Evolutionary conservation across 345 rosid genomes (phyloP), one percentile per base, ranked within the genome.

Genomic region (Lenwebbia sp.): DNA sequence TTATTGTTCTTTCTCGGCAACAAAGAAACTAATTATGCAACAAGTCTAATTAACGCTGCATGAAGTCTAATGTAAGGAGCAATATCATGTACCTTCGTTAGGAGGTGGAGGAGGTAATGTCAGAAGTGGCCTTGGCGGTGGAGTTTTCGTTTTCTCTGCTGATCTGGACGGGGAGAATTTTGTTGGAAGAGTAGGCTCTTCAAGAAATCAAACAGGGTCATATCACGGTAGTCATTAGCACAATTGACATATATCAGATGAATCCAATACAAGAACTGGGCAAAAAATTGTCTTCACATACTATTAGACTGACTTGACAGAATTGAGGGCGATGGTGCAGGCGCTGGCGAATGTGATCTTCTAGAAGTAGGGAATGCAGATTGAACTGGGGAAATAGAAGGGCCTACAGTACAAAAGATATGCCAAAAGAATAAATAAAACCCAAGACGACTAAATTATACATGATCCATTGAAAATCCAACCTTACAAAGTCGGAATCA

Each of bases 21-120:
- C 47, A 70, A 70, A 19, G 81, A 70, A 70, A 21, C 47, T 70
- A 70, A 37, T 19, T 8, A 33, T 33, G 78, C 78, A 33, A 0
- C 78, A 70, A 33, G 26, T 70, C 47, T 37, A 70, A 70, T 33
- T 9, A 70, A 23, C 6, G 2, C 13, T 54, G 54, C 58, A 76
- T 78, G 70, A 54, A 54, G 83, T 50, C 13, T 40, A 22, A 54
- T 54, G 30, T 33, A 52, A 83, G 10, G 37, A 33, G 30, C 4
- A 7, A 54, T 23, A 55, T 62, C 21, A 54, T 54, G 50, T 87
- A 93, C 96, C 93, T 89, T 84, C 91, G 65, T 91, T 92, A 84
- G 94, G 95, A 86, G 96, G 96, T 22, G 96, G 94, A 85, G 96
- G 94, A 28, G 94, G 96, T 21, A 94, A 88, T 25, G 85, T 85